Evolutionary conservation across 495 filamentous ascomycete species (phyloP), one percentile per base, ranked within the genome.

Genomic region (Hyaloscypha hepaticicola): DNA sequence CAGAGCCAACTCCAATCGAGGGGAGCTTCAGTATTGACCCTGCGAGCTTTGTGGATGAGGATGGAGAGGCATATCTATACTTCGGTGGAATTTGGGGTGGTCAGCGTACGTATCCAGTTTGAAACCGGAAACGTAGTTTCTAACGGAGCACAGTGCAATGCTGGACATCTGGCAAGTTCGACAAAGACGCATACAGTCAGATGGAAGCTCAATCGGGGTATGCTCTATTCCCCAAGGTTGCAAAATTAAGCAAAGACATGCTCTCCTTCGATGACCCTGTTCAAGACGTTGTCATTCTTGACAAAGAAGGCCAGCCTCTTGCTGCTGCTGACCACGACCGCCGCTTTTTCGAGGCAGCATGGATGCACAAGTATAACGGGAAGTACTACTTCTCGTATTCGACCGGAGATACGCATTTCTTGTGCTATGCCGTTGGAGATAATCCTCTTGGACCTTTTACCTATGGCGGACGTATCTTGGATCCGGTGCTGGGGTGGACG

Each of bases 331-430:
- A 91, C 72, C 87, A 91, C 75, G 85, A 88, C 60, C 69, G 87
- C 5, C 77, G 88, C n/a, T 92, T 91, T 79, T 91, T 92, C 75
- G 88, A 92, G 78, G 88, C 88, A 0, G 83, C 88, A 24, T 91
- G 88, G 87, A 83, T 90, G 83, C 87, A 91, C 69, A 79, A 81
- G 67, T 83, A 87, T 68, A 77, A 80, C 2, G 86, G 79, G 5
- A 80, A 72, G 61, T 92, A 91, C 75, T 92, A 92, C 74, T 90
- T 91, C 72, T 84, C 80, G 41, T 90, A 91, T 76, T 89, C 87
- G 66, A 91, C 88, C 14, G 89, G 88, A 41, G 88, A 91, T 73
- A 86, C 87, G 61, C 88, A 90, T 72, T 89, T 77, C 68, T 74
- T 91, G n/a, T 82, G 72, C 60, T 90, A 90, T 74, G 88, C 86